Conservation (phyloP, 305 asterid species). For the Solanum hybrid region DNA sequence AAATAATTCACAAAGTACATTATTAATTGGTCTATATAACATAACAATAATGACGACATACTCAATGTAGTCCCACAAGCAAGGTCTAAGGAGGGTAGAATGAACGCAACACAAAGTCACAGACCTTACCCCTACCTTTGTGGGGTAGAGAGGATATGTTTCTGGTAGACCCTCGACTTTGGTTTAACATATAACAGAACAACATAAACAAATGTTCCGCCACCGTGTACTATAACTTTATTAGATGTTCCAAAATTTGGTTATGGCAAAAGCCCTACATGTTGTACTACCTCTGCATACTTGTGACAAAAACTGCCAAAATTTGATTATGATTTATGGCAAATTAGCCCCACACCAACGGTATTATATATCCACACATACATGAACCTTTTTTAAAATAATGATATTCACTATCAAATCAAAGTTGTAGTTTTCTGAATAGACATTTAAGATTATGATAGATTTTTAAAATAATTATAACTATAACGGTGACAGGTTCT, state of each 20-base stretch:
- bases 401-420: not conserved
- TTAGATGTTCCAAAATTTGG: not conserved
- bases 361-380: not conserved
- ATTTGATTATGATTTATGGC: not conserved
- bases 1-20: not conserved
- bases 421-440: not conserved
- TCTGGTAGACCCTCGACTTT: not conserved
- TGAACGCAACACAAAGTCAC: not conserved
- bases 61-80: not conserved
- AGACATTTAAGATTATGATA: not conserved
- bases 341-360: constrained; percentile 1
- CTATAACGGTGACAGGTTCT: not conserved
- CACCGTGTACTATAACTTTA: not conserved
- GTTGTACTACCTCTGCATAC: not conserved
- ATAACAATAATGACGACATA: not conserved
- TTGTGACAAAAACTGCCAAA: not conserved
- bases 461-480: not conserved
- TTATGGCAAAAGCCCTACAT: not conserved
- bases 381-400: not conserved
- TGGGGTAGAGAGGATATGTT: not conserved
- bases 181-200: not conserved
- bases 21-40: not conserved
- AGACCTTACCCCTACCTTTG: not conserved
- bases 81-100: not conserved
- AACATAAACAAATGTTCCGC: not conserved